Conservation (phyloP, 2,329 filamentous ascomycete genomes). For the Colletotrichum sp. region DNA sequence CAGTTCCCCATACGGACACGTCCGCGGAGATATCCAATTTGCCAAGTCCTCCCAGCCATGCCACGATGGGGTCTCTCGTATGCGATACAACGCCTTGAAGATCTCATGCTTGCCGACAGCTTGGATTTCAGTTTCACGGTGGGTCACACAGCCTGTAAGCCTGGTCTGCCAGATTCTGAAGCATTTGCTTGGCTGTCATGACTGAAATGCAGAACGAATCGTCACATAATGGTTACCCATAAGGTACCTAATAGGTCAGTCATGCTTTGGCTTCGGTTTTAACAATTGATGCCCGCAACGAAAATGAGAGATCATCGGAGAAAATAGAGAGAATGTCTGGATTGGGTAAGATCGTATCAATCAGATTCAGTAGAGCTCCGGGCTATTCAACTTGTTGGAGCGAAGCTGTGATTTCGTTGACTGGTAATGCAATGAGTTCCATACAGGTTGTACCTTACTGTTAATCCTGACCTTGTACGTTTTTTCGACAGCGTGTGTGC, state of each 20-base stretch:
- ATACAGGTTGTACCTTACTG: fast-evolving
- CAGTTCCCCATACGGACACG: neutral
- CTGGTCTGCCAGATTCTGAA: fast-evolving
- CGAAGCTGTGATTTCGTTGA: fast-evolving
- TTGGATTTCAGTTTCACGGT: neutral
- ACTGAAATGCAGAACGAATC: neutral
- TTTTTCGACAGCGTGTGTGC: neutral
- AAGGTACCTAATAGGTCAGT: no score
- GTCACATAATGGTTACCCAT: neutral
- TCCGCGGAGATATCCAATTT: neutral
- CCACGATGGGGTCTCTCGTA: neutral
- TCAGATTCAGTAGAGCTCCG: neutral
- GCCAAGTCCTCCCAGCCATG: neutral
- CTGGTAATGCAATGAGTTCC: neutral
- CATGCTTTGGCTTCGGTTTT: no score
- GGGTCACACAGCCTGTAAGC: neutral
- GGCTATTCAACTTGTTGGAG: neutral
- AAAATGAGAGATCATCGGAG: neutral
- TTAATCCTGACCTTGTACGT: neutral
- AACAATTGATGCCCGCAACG: no score
- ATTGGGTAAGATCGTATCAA: neutral
- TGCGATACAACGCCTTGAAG: neutral
- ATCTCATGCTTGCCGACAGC: neutral
- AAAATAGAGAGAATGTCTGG: neutral
- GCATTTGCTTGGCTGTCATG: neutral